Percentiles rank a stretch among this genome's conserved stretches.
Evolutionary conservation across 1,284 basidiomycete genomes (phyloP).

Genomic region (Calocybe gambosa): DNA sequence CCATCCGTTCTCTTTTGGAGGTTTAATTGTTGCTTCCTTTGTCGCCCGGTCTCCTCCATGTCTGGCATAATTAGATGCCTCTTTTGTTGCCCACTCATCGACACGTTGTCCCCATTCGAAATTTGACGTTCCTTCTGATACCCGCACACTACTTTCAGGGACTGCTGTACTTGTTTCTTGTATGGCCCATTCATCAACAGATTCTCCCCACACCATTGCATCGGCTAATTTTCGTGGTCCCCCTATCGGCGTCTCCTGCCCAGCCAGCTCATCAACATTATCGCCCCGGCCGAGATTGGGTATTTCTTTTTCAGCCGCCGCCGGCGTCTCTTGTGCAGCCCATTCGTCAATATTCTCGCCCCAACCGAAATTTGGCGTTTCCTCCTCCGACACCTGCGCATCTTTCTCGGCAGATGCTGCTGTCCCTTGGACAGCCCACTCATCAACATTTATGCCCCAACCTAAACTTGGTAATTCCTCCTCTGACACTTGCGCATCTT

Average conservation of each 20-base stretch:
- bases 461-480: background rate
- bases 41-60: background rate
- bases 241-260: too few species aligned
- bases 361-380: constrained; percentile 9
- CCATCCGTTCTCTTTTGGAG: background rate
- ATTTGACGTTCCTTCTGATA: background rate
- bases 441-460: background rate
- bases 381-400: background rate
- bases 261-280: background rate
- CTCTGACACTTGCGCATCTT: background rate
- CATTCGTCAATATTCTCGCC: constrained; percentile 8
- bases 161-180: background rate
- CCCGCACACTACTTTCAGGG: background rate
- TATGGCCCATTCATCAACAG: background rate
- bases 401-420: background rate
- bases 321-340: constrained; percentile 1
- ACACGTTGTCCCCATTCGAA: constrained; percentile 7
- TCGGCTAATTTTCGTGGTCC: too few species aligned
- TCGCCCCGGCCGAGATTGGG: background rate
- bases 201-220: background rate
- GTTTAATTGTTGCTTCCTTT: background rate
- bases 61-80: background rate
- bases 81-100: background rate
- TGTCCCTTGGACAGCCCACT: background rate
- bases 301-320: background rate